phyloP scores from a whole-genome alignment of 2,329 filamentous ascomycete species.

The Botrytis cinerea region DNA sequence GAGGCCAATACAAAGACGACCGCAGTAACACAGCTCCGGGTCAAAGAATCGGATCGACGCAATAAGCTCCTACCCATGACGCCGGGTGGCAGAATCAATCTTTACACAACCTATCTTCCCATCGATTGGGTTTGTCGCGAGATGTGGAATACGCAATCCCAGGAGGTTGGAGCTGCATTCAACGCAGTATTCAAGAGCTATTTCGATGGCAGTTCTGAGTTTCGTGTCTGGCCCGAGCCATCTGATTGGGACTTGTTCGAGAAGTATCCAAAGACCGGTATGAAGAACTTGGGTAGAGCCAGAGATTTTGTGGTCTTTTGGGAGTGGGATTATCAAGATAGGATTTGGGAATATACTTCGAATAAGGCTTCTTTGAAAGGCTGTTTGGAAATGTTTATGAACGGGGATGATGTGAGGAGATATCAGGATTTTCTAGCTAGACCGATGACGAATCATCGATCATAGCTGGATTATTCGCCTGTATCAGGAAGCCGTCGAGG shows the following conservation, averaged over 20 bases:
- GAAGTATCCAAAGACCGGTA: neutral
- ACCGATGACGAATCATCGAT: neutral
- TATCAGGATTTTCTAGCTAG: neutral
- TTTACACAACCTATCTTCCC: neutral
- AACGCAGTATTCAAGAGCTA: neutral
- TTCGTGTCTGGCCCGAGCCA: neutral
- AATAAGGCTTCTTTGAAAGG: neutral
- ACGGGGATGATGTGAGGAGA: neutral
- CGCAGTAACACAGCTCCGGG: too few relatives aligned
- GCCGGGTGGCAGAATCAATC: neutral
- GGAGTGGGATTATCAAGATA: neutral
- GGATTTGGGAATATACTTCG: neutral
- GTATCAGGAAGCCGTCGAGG: fast-evolving
- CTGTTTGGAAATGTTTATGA: neutral
- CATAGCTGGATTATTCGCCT: neutral
- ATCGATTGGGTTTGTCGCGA: neutral
- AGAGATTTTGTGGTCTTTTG: neutral
- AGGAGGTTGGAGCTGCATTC: neutral
- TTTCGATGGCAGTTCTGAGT: neutral
- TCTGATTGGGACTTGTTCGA: neutral
- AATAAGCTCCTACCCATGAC: neutral
- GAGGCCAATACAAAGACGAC: too few relatives aligned
- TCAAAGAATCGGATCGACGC: too few relatives aligned
- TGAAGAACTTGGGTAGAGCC: neutral
- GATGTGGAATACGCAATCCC: neutral